Evolutionary conservation across 495 filamentous ascomycete species (phyloP).

Genomic region (Cudoniella acicularis): DNA sequence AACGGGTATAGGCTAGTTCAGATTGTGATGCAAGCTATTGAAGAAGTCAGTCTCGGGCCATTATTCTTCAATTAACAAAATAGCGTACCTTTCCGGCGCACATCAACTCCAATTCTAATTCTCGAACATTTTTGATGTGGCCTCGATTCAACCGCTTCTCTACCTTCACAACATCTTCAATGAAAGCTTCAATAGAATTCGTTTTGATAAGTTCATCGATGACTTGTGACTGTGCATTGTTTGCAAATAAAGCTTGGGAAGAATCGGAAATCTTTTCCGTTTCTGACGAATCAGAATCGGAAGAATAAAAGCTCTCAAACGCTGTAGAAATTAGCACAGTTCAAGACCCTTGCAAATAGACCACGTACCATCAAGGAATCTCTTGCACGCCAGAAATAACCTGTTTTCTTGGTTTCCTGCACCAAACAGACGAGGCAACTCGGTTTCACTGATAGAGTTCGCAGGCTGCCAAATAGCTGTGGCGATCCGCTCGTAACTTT

Average conservation of each 20-base stretch:
- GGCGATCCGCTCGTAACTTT: constrained; percentile 17
- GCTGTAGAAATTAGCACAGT: constrained; percentile 9
- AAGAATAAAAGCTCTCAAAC: constrained; percentile 10
- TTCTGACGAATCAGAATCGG: background rate
- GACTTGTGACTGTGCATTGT: constrained; percentile 6
- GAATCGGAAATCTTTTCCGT: background rate
- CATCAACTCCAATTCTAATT: constrained; percentile 22
- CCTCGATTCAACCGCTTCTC: constrained; percentile 5
- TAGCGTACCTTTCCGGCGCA: constrained; percentile 23
- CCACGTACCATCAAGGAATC: constrained; percentile 21
- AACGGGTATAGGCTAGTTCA: constrained; percentile 7
- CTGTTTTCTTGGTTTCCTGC: background rate
- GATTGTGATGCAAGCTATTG: constrained; percentile 17
- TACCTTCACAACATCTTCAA: constrained; percentile 13
- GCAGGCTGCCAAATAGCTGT: constrained; percentile 18
- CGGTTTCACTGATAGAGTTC: background rate
- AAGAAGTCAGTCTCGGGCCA: background rate
- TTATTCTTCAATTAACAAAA: background rate
- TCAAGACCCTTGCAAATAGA: background rate
- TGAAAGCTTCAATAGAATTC: constrained; percentile 14
- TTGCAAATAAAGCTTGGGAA: constrained; percentile 2
- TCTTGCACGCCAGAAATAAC: constrained; percentile 12
- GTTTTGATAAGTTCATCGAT: constrained; percentile 19
- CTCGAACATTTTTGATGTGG: constrained; percentile 8
- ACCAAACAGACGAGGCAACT: background rate